Percentiles rank a stretch among this genome's conserved stretches.
These are phyloP conservation scores for Dipodascus albidus DNA, from an alignment of 805 yeast species.

Conservation along the genomic window DNA sequence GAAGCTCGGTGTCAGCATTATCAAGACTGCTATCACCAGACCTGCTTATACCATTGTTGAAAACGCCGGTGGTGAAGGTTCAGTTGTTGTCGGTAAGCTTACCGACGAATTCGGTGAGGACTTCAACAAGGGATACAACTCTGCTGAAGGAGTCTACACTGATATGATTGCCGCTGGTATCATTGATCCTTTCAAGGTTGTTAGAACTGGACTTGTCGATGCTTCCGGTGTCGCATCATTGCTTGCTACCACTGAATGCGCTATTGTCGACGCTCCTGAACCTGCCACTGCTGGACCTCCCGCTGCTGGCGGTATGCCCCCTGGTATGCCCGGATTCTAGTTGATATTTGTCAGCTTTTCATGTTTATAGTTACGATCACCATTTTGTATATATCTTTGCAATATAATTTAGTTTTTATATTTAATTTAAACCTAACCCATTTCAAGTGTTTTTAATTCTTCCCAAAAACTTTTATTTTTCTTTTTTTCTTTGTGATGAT, in stretches of 20 bases:
- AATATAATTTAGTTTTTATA: slow-evolving; percentile 1
- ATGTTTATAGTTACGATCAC: slow-evolving; percentile 1
- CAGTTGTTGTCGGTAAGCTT: slow-evolving; percentile 90
- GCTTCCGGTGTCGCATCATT: slow-evolving; percentile 97
- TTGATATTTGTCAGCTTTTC: neutral
- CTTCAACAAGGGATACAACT: slow-evolving; percentile 85
- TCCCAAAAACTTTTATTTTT: neutral
- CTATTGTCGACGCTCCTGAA: slow-evolving; percentile 86
- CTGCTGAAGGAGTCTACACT: slow-evolving; percentile 84
- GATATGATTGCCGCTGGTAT: slow-evolving; percentile 97
- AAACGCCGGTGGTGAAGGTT: slow-evolving; percentile 96
- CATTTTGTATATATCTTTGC: neutral
- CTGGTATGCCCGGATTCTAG: slow-evolving; percentile 27
- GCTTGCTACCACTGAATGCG: slow-evolving; percentile 97
- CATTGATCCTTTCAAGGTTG: slow-evolving; percentile 97
- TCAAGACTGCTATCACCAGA: slow-evolving; percentile 81
- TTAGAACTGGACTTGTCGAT: slow-evolving; percentile 88
- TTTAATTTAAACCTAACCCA: no score
- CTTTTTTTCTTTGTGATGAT: neutral
- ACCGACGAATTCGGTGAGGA: slow-evolving; percentile 43
- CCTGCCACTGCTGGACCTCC: slow-evolving; percentile 53
- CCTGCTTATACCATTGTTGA: slow-evolving; percentile 94
- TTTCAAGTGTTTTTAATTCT: neutral
- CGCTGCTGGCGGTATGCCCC: slow-evolving; percentile 41
- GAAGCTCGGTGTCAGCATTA: slow-evolving; percentile 89